Evolutionary conservation across 1,284 basidiomycete genomes (phyloP), one percentile per base, ranked within the genome.

Genomic region (Peniophora sp.): DNA sequence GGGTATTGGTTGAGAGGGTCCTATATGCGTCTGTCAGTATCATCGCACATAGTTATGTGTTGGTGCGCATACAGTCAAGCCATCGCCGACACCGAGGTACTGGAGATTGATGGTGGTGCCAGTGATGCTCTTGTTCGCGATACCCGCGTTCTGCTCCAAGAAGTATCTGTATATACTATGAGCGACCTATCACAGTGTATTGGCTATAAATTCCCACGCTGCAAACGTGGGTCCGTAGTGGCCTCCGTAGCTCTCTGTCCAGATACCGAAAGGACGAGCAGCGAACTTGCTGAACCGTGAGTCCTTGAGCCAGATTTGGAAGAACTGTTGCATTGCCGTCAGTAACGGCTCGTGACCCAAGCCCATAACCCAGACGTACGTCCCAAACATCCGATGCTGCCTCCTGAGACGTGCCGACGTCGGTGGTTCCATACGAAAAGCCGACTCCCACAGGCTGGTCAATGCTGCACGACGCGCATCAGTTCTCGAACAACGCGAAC

Each of bases 261-360:
- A 83, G 49, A 84, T 71, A 10, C 76, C 81, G 51, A 83, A 73
- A 6, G 78, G 70, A 43, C 71, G 71, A 19, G 62, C 63, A 38
- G 72, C 65, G 50, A 75, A 75, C 47, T 79, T 76, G 25, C 75
- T 68, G 60, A 84, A 85, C 48, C 75, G 72, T 27, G 74, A 61
- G 59, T 84, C 75, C 12, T 72, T 64, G 48, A 87, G 71, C 65
- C 84, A 85, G 17, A 85, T 78, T 63, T 87, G 84, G 50, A 89
- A 63, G 61, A 85, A 82, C 41, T 68, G 61, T 48, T 51, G 56
- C 11, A 3, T 11, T 17, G 23, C 8, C 8, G 35, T 22, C 20
- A 25, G 32, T 16, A 16, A 32, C 36, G 17, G 14, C 25, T n/a
- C 20, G 14, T 16, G 5, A 22, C 3, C 22, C n/a, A 14, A n/a